Evolutionary conservation across 345 rosid species (phyloP).

Genomic region (Ricinus communis): DNA sequence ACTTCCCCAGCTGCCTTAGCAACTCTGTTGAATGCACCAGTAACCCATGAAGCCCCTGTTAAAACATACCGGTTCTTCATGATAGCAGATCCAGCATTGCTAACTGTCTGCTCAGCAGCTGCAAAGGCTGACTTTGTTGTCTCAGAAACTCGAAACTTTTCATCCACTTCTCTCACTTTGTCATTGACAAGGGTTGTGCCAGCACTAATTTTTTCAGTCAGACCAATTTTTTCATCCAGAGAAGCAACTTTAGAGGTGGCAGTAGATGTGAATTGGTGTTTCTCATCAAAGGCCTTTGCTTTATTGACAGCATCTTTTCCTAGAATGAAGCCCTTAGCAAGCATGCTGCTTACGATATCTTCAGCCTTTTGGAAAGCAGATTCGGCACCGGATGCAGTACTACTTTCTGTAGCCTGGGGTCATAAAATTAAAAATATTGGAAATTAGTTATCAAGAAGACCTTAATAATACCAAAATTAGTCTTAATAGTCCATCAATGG

Average conservation of each 20-base stretch:
- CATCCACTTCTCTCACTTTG: slow-evolving; percentile 30
- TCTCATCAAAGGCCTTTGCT: slow-evolving; percentile 33
- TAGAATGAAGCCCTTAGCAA: slow-evolving; percentile 30
- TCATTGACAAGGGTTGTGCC: slow-evolving; percentile 24
- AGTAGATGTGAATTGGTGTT: slow-evolving; percentile 21
- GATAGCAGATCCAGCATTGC: slow-evolving; percentile 29
- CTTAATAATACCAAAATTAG: background rate
- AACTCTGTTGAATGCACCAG: slow-evolving; percentile 26
- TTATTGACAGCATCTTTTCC: slow-evolving; percentile 28
- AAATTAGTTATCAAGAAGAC: background rate
- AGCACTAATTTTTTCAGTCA: slow-evolving; percentile 23
- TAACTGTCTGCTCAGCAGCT: slow-evolving; percentile 27
- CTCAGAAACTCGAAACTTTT: slow-evolving; percentile 29
- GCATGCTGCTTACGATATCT: slow-evolving; percentile 31
- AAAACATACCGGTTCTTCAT: slow-evolving; percentile 30
- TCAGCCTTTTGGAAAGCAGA: slow-evolving; percentile 36
- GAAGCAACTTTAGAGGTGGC: slow-evolving; percentile 26
- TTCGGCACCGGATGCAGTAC: slow-evolving; percentile 19
- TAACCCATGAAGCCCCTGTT: slow-evolving; percentile 29
- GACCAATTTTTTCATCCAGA: slow-evolving; percentile 28
- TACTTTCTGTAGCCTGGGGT: slow-evolving; percentile 41
- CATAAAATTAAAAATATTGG: background rate
- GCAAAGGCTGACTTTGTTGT: slow-evolving; percentile 27
- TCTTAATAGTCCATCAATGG: background rate
- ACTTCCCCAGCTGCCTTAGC: slow-evolving; percentile 28